Base-by-base conservation (phyloP, 2,329 filamentous ascomycete species). In the Microcera coccophila region DNA sequence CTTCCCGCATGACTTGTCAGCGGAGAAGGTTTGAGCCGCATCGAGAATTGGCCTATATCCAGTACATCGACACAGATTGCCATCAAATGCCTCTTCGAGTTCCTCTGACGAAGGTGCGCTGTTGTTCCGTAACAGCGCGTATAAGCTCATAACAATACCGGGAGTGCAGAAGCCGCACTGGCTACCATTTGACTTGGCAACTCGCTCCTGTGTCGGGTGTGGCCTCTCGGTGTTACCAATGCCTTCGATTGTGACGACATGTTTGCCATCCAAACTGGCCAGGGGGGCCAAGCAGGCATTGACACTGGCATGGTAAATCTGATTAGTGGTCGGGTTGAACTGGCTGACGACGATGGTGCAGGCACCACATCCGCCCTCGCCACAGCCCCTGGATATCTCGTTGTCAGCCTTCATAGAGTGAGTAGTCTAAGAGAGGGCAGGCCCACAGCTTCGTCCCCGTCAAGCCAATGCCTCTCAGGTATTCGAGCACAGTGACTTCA, bases 91-190 rank as follows among this genome's bases (percentile, higher is more conserved):
- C 68, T 97, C 93, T 66, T 98, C 93, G 24, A 97, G 78, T 21
- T 94, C 87, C 54, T 88, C 80, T 58, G 91, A 81, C 3, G 81
- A 83, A 0, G 91, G 90, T 16, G 76, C 75, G 4, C 82, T 74
- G 53, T 90, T 86, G 60, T 97, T 97, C 46, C 93, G 79, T 22
- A 98, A 74, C 34, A 97, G 74, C 5, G 93, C 93, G 65, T 98
- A 98, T 42, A 97, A 68, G 63, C 90, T 96, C 87, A 97, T 97
- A 49, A 97, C 90, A 58, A 98, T 97, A 2, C 93, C 93, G 4
- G 93, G 93, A 0, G 93, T 97, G 61, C 93, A 98, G 68, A 98
- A 98, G 1, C 90, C 78, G 46, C 78, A 98, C 65, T 98, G 91
- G 55, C 88, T 95, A 37, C 93, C 93, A 69, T 95, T 93, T 22